Evolutionary conservation across 116 monocot genomes (phyloP).

Genomic region (Papilionanthe hybrid): DNA sequence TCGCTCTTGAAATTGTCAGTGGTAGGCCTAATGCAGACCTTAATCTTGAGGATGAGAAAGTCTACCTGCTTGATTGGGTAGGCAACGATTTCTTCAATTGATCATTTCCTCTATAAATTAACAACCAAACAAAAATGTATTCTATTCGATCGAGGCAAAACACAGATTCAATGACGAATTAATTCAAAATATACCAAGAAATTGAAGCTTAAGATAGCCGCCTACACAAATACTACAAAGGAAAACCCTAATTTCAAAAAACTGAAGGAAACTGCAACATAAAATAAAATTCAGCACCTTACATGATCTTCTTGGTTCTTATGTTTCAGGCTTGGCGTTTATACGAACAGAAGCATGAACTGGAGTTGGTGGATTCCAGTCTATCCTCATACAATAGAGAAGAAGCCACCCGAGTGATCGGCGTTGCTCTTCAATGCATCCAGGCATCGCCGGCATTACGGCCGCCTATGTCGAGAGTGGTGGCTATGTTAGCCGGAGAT

Average conservation of each 20-base stretch:
- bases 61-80: slow-evolving; percentile 86
- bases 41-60: slow-evolving; percentile 31
- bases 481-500: slow-evolving; percentile 49
- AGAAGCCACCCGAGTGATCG: slow-evolving; percentile 36
- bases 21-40: slow-evolving; percentile 57
- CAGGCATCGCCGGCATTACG: slow-evolving; percentile 56
- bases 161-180: too few species aligned
- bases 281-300: background rate
- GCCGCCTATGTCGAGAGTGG: slow-evolving; percentile 67
- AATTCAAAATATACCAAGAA: too few species aligned
- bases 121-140: too few species aligned
- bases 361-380: slow-evolving; percentile 51
- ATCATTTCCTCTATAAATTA: too few species aligned
- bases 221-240: too few species aligned
- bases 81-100: background rate
- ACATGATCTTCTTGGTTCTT: background rate
- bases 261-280: too few species aligned
- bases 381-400: slow-evolving; percentile 31
- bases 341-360: slow-evolving; percentile 29
- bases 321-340: slow-evolving; percentile 55
- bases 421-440: slow-evolving; percentile 58
- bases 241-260: too few species aligned
- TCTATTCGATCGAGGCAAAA: too few species aligned
- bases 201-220: too few species aligned
- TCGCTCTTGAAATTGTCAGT: slow-evolving; percentile 58